Conservation (phyloP, 768 basidiomycete species). For the Leucogyrophana mollusca region DNA sequence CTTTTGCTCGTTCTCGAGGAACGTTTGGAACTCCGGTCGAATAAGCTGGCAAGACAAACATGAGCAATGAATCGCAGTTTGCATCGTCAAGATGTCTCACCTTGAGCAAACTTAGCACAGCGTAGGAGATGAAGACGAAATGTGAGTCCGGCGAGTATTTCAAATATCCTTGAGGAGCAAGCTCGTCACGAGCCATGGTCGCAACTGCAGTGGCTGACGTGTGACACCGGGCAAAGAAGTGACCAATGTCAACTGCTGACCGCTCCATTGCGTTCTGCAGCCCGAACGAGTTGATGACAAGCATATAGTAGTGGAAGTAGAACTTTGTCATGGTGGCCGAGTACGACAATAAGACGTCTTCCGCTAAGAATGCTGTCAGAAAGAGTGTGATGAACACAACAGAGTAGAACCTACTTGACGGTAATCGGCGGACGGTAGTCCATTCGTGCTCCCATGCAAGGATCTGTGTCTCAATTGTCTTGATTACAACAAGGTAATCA, state of each 20-base stretch:
- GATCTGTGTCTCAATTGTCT: slow-evolving; percentile 81
- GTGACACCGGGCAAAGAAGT: slow-evolving; percentile 83
- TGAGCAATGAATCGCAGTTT: background rate
- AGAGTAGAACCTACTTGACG: slow-evolving; percentile 13
- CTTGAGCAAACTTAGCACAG: slow-evolving; percentile 90
- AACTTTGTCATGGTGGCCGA: slow-evolving; percentile 47
- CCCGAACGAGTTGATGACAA: slow-evolving; percentile 95
- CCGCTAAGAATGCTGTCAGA: slow-evolving; percentile 14
- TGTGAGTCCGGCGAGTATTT: slow-evolving; percentile 88
- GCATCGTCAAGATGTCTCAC: slow-evolving; percentile 40
- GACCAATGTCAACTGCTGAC: slow-evolving; percentile 66
- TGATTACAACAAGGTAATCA: slow-evolving; percentile 83
- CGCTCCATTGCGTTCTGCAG: slow-evolving; percentile 93
- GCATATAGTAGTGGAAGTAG: slow-evolving; percentile 81
- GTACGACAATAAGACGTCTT: slow-evolving; percentile 27
- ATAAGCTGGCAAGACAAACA: slow-evolving; percentile 53
- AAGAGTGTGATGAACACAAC: background rate
- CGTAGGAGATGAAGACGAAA: slow-evolving; percentile 91
- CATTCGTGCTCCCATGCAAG: slow-evolving; percentile 59
- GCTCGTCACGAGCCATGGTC: slow-evolving; percentile 69
- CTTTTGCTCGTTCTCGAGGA: slow-evolving; percentile 70
- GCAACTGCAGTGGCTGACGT: slow-evolving; percentile 70
- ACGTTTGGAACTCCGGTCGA: slow-evolving; percentile 79
- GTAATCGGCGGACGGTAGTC: slow-evolving; percentile 20
- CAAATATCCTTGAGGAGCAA: slow-evolving; percentile 75